These are phyloP conservation scores for Jimgerdemannia flammicorona DNA, from an alignment of 192 early-diverging fungal genomes.

Conservation along the genomic window DNA sequence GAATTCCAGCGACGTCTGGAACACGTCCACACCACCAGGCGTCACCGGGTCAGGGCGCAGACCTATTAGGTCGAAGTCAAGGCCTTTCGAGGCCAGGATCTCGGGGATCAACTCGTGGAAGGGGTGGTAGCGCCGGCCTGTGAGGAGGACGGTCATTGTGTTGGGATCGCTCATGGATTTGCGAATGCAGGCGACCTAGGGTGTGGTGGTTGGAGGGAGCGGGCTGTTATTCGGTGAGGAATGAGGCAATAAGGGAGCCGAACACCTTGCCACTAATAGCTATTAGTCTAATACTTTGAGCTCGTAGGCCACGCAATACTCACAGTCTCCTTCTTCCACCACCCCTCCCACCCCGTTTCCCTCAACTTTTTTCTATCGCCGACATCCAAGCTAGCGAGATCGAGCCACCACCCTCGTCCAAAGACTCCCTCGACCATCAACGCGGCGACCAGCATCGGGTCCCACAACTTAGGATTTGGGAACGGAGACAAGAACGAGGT, in stretches of 20 bases:
- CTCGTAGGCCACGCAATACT: no score
- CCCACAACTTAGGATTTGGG: constrained; percentile 13
- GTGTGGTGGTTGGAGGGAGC: no score
- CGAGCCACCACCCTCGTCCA: constrained; percentile 31
- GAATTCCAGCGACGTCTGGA: constrained; percentile 26
- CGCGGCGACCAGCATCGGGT: constrained; percentile 1
- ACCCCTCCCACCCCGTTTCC: constrained; percentile 23
- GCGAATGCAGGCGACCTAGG: not conserved
- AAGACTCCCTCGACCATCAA: constrained; percentile 12
- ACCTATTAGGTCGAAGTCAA: constrained; percentile 23
- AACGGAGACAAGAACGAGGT: constrained; percentile 28
- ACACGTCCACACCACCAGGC: not conserved
- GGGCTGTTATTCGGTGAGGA: no score
- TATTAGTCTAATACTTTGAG: no score
- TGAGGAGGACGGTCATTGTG: constrained; percentile 21
- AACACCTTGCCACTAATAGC: no score
- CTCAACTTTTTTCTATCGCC: constrained; percentile 11
- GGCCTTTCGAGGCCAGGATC: constrained; percentile 15
- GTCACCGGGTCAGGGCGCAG: constrained; percentile 23
- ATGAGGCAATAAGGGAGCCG: no score
- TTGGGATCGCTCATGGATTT: constrained; percentile 12
- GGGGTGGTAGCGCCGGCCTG: constrained; percentile 27
- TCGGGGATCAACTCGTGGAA: constrained; percentile 10
- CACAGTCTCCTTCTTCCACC: constrained; percentile 27
- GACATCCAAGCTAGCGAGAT: constrained; percentile 20